Evolutionary conservation across 106 monocot species (phyloP), one percentile per base, ranked within the genome.

Genomic region (Acorus calamus): DNA sequence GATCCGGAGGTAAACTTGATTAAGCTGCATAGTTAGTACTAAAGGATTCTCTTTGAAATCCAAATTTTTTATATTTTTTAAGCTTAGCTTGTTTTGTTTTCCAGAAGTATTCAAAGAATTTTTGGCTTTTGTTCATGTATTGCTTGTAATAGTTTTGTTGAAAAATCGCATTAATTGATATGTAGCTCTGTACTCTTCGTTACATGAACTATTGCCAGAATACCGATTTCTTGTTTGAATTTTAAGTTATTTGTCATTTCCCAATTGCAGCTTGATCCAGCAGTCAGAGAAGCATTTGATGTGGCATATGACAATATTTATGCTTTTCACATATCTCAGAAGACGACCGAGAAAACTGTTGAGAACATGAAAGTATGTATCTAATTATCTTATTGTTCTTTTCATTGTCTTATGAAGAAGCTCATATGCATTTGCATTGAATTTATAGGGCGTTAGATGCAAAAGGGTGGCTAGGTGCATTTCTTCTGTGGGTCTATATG

Each of bases 271-370:
- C 84, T 90, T 68, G 87, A 96, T 84, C 84, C 90, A 74, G 77
- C 55, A 59, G 84, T 83, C 7, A 82, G 68, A 65, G 80, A 91
- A 75, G 77, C 90, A 78, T 98, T 98, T 88, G 87, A 98, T 79
- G 80, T 98, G 10, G 96, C 96, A 48, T 98, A 85, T 81, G 73
- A 83, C 56, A 98, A 98, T 64, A 98, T 98, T 72, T 83, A 88
- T 88, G 87, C 82, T 74, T 98, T 98, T 70, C 96, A 91, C 76
- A 62, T 57, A 59, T 82, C 88, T 2, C 96, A 98, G 76, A 85
- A 64, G 69, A 46, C 80, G 61, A 83, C 79, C 6, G 96, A 98
- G 53, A 92, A 61, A 47, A 71, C 7, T 49, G 66, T 83, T 46
- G 91, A 98, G 79, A 91, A 91, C 66, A 98, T 88, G 96, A 87